Evolutionary conservation across 2,329 filamentous ascomycete genomes (phyloP).

Genomic region (Fusarium oxysporum): DNA sequence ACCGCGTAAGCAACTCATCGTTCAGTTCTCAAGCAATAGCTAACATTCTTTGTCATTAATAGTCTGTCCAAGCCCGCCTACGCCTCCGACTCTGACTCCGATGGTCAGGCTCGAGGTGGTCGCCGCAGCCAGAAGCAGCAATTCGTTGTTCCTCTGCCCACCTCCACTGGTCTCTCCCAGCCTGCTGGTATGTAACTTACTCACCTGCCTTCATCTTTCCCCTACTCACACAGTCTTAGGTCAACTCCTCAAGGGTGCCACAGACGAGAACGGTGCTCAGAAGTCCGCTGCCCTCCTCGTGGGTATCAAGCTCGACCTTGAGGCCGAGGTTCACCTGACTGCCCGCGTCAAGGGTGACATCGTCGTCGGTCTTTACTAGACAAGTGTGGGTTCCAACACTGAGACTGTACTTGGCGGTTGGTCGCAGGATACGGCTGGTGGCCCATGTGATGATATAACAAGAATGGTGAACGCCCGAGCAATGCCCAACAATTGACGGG

Average conservation of each 20-base stretch:
- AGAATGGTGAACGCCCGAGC: slow-evolving; percentile 31
- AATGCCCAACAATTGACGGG: slow-evolving; percentile 35
- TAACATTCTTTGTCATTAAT: slow-evolving; percentile 16
- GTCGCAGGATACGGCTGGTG: slow-evolving; percentile 30
- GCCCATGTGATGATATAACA: slow-evolving; percentile 37
- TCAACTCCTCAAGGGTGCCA: slow-evolving; percentile 67
- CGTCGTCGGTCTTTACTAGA: slow-evolving; percentile 55
- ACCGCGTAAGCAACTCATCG: slow-evolving; percentile 36
- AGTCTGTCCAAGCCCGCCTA: slow-evolving; percentile 48
- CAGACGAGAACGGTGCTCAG: slow-evolving; percentile 67
- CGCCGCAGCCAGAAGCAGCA: slow-evolving; percentile 44
- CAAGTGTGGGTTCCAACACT: not conserved
- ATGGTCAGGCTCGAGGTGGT: slow-evolving; percentile 47
- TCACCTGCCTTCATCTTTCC: too few species aligned
- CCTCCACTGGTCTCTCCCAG: slow-evolving; percentile 52
- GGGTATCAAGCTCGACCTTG: slow-evolving; percentile 72
- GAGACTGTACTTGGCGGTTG: slow-evolving; percentile 19
- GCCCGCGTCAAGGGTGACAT: slow-evolving; percentile 71
- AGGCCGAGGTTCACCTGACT: slow-evolving; percentile 72
- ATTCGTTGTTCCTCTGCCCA: slow-evolving; percentile 47
- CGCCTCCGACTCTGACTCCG: slow-evolving; percentile 47
- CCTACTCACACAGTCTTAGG: slow-evolving; percentile 49
- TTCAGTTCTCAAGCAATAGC: slow-evolving; percentile 1
- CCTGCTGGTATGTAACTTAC: slow-evolving; percentile 42
- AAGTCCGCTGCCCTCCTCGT: slow-evolving; percentile 69